phyloP scores from a whole-genome alignment of 305 asterid species.

The Ruellia speciosa region DNA sequence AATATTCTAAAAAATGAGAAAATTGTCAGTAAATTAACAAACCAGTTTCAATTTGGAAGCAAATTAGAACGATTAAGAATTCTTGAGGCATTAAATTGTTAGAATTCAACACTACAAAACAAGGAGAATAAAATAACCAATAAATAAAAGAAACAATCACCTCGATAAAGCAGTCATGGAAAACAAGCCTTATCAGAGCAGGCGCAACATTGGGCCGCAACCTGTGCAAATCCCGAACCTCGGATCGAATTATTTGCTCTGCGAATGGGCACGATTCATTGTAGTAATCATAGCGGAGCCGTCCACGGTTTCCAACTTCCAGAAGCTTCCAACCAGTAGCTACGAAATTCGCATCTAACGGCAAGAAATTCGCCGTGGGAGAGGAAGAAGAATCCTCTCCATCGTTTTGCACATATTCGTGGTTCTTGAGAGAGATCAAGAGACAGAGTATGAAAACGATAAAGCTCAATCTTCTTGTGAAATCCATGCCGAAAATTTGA shows the following conservation, averaged over 20 bases:
- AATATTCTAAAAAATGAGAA: too few relatives aligned
- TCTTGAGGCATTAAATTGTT: neutral
- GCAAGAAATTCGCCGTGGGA: conserved; percentile 14
- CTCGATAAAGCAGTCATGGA: conserved; percentile 70
- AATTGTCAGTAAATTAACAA: too few relatives aligned
- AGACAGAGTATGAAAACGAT: conserved; percentile 42
- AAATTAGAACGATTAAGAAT: neutral
- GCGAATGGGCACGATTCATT: conserved; percentile 50
- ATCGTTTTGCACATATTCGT: conserved; percentile 29
- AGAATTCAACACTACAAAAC: neutral
- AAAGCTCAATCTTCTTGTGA: conserved; percentile 38
- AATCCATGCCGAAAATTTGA: conserved; percentile 28
- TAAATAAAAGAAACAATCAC: conserved; percentile 28
- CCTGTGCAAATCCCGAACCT: conserved; percentile 31
- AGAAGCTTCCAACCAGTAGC: conserved; percentile 11
- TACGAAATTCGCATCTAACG: conserved; percentile 1
- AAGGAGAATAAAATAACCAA: neutral
- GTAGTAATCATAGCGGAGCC: conserved; percentile 50
- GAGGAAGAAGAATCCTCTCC: neutral
- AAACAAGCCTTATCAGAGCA: conserved; percentile 51
- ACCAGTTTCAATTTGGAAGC: neutral
- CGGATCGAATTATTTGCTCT: conserved; percentile 43
- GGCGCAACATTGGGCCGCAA: conserved; percentile 39
- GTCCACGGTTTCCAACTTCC: conserved; percentile 15
- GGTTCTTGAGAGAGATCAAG: conserved; percentile 45